These are phyloP conservation scores for Lyophyllum semitale DNA, from an alignment of 768 basidiomycete genomes.

Conservation along the genomic window DNA sequence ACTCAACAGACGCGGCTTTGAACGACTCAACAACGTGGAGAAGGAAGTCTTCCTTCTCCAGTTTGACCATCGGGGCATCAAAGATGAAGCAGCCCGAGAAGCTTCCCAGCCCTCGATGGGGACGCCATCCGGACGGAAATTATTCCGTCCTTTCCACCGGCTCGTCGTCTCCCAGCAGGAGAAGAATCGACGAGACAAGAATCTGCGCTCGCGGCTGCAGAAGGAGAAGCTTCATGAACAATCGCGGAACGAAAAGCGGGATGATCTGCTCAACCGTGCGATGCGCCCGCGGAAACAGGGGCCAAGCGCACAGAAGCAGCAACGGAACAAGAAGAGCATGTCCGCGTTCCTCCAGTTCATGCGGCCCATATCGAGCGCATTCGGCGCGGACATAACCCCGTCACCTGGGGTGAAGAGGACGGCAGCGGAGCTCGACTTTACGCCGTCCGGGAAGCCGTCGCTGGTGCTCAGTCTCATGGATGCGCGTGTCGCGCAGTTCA, in stretches of 20 bases:
- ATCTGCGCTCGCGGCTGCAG: constrained; percentile 65
- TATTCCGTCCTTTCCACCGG: constrained; percentile 65
- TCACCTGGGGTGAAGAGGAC: constrained; percentile 53
- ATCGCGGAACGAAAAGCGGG: constrained; percentile 67
- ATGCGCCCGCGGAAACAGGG: constrained; percentile 59
- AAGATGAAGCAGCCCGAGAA: constrained; percentile 76
- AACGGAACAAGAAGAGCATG: constrained; percentile 88
- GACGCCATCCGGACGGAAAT: constrained; percentile 52
- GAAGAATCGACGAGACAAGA: constrained; percentile 78
- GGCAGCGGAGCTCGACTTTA: constrained; percentile 75
- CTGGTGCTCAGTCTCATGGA: constrained; percentile 75
- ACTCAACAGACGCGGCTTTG: constrained; percentile 65
- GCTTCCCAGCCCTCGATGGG: constrained; percentile 44
- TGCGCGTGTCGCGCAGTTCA: constrained; percentile 67
- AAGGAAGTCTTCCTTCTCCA: constrained; percentile 60
- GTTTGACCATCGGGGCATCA: constrained; percentile 73
- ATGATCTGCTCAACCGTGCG: constrained; percentile 73
- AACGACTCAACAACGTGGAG: constrained; percentile 76
- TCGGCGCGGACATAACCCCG: constrained; percentile 61
- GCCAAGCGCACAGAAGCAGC: constrained; percentile 64
- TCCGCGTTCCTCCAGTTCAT: constrained; percentile 84
- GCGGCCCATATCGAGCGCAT: constrained; percentile 88
- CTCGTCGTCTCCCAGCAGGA: constrained; percentile 71
- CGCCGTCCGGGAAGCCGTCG: constrained; percentile 70
- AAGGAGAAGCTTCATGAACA: constrained; percentile 81